A percentile compares a stretch with the other conserved stretches of the same genome.
These are phyloP conservation scores for Globisporangium camurandrum DNA, from an alignment of 352 stramenopile species.

Conservation along the genomic window DNA sequence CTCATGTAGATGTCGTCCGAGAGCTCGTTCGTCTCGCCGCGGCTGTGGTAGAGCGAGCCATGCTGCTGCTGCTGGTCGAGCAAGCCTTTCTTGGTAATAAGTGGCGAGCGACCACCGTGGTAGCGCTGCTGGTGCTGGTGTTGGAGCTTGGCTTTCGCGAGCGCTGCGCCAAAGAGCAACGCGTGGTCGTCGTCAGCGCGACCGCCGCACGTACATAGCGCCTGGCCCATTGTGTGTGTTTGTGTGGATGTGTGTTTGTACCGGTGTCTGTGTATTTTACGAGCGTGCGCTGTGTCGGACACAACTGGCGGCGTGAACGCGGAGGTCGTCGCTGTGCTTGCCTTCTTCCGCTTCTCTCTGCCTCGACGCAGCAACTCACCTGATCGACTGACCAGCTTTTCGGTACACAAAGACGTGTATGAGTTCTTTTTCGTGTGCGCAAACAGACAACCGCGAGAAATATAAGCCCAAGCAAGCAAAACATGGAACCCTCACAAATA, in stretches of 20 bases:
- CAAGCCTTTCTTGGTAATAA: conserved; percentile 6
- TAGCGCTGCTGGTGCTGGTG: conserved; percentile 32
- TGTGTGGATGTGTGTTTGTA: not conserved
- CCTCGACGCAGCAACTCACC: too few relatives aligned
- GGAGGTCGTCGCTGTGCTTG: too few relatives aligned
- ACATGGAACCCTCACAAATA: too few relatives aligned
- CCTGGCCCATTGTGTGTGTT: conserved; percentile 27
- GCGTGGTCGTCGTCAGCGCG: conserved; percentile 28
- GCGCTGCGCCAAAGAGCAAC: conserved; percentile 9
- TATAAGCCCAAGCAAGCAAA: too few relatives aligned
- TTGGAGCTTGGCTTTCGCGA: conserved; percentile 26
- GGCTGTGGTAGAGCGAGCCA: conserved; percentile 32
- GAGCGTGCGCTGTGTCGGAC: not conserved
- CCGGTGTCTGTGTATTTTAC: not conserved
- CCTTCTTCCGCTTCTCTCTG: too few relatives aligned
- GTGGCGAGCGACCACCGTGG: conserved; percentile 8
- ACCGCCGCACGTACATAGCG: conserved; percentile 40
- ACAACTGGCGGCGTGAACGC: not conserved
- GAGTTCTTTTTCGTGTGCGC: too few relatives aligned
- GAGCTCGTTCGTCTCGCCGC: conserved; percentile 47
- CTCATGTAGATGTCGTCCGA: conserved; percentile 31
- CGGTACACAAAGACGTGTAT: too few relatives aligned
- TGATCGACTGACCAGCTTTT: too few relatives aligned
- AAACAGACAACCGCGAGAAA: too few relatives aligned
- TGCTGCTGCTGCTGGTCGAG: conserved; percentile 19